These are phyloP conservation scores for Syncephalis fuscata DNA, from an alignment of 371 early-diverging fungal genomes.

Conservation along the genomic window DNA sequence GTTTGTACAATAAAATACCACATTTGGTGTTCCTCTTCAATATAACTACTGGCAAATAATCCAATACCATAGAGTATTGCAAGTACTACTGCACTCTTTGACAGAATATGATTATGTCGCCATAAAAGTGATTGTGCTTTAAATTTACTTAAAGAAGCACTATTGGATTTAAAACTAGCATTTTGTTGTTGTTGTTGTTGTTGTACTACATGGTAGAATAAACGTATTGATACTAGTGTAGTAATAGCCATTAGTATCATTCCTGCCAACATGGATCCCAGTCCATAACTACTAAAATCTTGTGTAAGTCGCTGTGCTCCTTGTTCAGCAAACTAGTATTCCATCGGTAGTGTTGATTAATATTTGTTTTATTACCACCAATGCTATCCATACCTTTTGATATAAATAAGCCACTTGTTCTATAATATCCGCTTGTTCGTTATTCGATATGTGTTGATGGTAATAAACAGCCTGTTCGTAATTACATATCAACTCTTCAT, in stretches of 20 bases:
- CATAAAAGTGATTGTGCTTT: too few relatives aligned
- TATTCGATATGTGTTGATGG: slow-evolving; percentile 3
- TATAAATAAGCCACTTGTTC: too few relatives aligned
- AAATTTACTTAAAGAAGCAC: too few relatives aligned
- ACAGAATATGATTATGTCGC: too few relatives aligned
- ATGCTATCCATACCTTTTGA: too few relatives aligned
- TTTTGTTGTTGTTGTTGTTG: too few relatives aligned
- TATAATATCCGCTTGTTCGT: too few relatives aligned
- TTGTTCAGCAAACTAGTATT: slow-evolving; percentile 23
- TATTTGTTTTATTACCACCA: too few relatives aligned
- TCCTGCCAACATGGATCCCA: slow-evolving; percentile 27
- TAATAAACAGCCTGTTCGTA: slow-evolving; percentile 2
- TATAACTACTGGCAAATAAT: slow-evolving; percentile 50
- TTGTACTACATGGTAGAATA: background rate
- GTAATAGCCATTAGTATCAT: slow-evolving; percentile 5
- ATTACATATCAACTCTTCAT: slow-evolving; percentile 1
- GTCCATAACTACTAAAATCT: slow-evolving; percentile 33
- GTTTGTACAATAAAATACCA: slow-evolving; percentile 59
- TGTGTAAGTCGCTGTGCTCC: slow-evolving; percentile 25
- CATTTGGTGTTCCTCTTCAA: slow-evolving; percentile 60
- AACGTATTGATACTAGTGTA: too few relatives aligned
- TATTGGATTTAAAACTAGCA: too few relatives aligned
- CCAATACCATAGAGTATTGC: slow-evolving; percentile 13
- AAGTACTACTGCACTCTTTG: too few relatives aligned
- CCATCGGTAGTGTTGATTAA: background rate